These are phyloP conservation scores for Leptoxyphium fumago DNA, from an alignment of 2,329 filamentous ascomycete species.

Conservation along the genomic window DNA sequence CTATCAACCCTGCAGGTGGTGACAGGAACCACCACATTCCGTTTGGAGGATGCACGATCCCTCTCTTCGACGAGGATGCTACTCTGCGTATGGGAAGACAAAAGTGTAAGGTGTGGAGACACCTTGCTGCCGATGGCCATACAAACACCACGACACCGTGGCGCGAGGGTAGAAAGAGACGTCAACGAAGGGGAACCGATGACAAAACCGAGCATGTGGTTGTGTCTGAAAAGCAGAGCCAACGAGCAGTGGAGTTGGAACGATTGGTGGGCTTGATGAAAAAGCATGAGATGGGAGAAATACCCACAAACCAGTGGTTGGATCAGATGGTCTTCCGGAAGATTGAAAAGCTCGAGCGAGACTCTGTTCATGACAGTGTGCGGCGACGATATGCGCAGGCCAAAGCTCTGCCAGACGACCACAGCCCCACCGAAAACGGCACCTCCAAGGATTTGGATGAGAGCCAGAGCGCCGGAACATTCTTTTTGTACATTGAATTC, in stretches of 20 bases:
- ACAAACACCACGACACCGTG: conserved; percentile 68
- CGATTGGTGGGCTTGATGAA: conserved; percentile 82
- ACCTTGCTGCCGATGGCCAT: conserved; percentile 72
- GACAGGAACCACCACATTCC: conserved; percentile 67
- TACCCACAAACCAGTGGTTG: conserved; percentile 84
- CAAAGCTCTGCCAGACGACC: conserved; percentile 2
- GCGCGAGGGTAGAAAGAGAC: conserved; percentile 38
- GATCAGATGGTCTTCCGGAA: conserved; percentile 87
- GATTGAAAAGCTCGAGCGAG: conserved; percentile 52
- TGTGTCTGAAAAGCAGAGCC: conserved; percentile 19
- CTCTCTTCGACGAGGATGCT: conserved; percentile 84
- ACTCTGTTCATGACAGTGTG: conserved; percentile 24
- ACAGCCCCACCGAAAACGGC: conserved; percentile 1
- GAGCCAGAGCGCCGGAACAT: conserved; percentile 45
- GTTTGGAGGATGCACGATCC: conserved; percentile 84
- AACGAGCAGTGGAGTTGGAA: conserved; percentile 57
- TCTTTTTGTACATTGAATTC: conserved; percentile 78
- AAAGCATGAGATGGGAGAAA: conserved; percentile 96
- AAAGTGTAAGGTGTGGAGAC: conserved; percentile 73
- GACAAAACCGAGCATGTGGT: conserved; percentile 44
- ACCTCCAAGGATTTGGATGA: conserved; percentile 20
- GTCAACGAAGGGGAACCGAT: conserved; percentile 31
- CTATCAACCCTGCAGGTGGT: conserved; percentile 55
- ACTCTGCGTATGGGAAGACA: conserved; percentile 84
- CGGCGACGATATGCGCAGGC: conserved; percentile 4